Evolutionary conservation across 192 early-diverging fungal species (phyloP).

Genomic region (Coemansia sp.): DNA sequence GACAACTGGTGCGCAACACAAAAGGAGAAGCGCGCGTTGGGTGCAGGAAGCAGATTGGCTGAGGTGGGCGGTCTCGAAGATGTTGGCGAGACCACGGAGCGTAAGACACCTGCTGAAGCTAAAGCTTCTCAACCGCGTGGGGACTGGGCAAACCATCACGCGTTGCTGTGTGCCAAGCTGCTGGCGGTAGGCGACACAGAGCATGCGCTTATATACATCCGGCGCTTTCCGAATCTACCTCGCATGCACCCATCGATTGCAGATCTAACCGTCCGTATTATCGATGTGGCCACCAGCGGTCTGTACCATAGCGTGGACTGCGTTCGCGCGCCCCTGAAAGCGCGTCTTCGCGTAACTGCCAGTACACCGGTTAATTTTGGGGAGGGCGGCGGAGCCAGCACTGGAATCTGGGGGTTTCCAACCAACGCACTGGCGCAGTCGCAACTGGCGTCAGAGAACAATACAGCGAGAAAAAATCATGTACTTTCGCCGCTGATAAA

Average conservation of each 20-base stretch:
- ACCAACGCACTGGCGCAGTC: background rate
- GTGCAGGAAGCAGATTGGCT: conserved; percentile 16
- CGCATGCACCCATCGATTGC: conserved; percentile 35
- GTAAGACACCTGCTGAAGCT: background rate
- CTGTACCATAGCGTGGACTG: conserved; percentile 37
- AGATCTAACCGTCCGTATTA: conserved; percentile 31
- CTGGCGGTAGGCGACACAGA: conserved; percentile 37
- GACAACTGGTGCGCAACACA: conserved; percentile 26
- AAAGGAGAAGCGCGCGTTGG: conserved; percentile 23
- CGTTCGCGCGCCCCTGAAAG: conserved; percentile 27
- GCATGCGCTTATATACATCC: conserved; percentile 34
- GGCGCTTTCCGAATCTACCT: conserved; percentile 34
- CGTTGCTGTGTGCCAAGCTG: conserved; percentile 38
- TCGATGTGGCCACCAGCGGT: conserved; percentile 23
- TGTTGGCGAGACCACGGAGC: conserved; percentile 11
- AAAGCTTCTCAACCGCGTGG: background rate
- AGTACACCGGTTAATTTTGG: too few relatives aligned
- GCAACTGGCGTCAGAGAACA: background rate
- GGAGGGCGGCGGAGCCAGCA: background rate
- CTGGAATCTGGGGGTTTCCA: conserved; percentile 16
- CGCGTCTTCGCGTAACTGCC: conserved; percentile 8
- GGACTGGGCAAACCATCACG: conserved; percentile 45
- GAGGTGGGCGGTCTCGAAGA: conserved; percentile 42
- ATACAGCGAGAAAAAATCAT: background rate
- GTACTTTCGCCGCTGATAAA: conserved; percentile 30